phyloP scores from a whole-genome alignment of 208 protist genomes.

The Tritrichomonas musculus region DNA sequence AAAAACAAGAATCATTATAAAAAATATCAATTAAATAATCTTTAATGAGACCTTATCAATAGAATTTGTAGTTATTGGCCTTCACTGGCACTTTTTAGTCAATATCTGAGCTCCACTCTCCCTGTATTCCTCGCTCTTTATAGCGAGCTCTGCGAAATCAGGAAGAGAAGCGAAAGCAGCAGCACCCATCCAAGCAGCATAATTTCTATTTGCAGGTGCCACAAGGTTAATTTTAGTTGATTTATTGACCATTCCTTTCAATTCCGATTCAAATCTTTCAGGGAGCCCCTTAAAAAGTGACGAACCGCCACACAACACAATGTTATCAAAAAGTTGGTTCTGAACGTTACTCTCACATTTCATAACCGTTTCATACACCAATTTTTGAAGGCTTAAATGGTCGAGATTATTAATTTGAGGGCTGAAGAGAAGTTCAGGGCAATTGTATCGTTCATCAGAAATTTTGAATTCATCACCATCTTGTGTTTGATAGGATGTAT shows the following conservation, averaged over 20 bases:
- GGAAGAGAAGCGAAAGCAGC: conserved; percentile 82
- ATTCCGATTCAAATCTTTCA: conserved; percentile 78
- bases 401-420: conserved; percentile 57
- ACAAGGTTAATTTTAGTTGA: conserved; percentile 54
- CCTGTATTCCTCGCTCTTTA: conserved; percentile 76
- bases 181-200: conserved; percentile 77
- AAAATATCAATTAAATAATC: too few species aligned
- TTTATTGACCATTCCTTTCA: conserved; percentile 45
- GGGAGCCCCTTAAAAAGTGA: conserved; percentile 72
- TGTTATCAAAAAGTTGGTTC: conserved; percentile 53
- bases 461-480: conserved; percentile 57
- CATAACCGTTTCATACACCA: conserved; percentile 56
- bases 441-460: conserved; percentile 56
- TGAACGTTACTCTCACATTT: conserved; percentile 61
- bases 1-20: too few species aligned
- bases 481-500: conserved; percentile 63
- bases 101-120: conserved; percentile 66
- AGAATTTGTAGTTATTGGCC: too few species aligned
- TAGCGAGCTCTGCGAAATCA: conserved; percentile 83
- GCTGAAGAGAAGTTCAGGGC: conserved; percentile 69
- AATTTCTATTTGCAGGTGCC: conserved; percentile 64
- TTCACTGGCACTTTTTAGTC: conserved; percentile 43
- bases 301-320: conserved; percentile 54
- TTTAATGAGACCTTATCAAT: too few species aligned
- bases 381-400: conserved; percentile 56